Conservation (phyloP, 164 flowering plant species). For the Saururus chinensis region DNA sequence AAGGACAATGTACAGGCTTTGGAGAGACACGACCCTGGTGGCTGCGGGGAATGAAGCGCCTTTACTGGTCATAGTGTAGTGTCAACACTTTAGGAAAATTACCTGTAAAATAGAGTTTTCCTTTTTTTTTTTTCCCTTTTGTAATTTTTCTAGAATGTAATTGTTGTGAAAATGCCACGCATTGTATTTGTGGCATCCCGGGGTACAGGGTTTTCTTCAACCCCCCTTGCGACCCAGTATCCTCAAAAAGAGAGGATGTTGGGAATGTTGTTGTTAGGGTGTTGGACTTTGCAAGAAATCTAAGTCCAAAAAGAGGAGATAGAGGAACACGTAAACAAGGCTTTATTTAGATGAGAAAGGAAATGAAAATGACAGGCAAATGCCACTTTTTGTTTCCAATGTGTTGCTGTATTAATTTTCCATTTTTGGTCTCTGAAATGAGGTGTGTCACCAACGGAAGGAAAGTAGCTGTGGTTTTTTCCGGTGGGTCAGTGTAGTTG, state of each 20-base stretch:
- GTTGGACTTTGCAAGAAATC: slow-evolving; percentile 37
- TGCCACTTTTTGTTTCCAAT: not conserved
- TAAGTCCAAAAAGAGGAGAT: slow-evolving; percentile 30
- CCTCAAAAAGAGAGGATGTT: slow-evolving; percentile 27
- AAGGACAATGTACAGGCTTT: slow-evolving; percentile 84
- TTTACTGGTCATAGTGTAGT: slow-evolving; percentile 16
- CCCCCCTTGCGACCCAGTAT: slow-evolving; percentile 14
- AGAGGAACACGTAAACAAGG: slow-evolving; percentile 2
- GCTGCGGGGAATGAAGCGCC: slow-evolving; percentile 34
- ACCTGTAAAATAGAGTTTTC: slow-evolving; percentile 51
- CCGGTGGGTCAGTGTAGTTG: too few species aligned
- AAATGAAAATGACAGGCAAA: not conserved
- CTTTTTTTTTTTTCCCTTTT: slow-evolving; percentile 8
- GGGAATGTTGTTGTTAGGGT: slow-evolving; percentile 6
- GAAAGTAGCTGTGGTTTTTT: too few species aligned
- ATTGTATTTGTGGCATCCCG: slow-evolving; percentile 11
- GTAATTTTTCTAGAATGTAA: slow-evolving; percentile 20
- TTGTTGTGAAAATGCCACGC: slow-evolving; percentile 3
- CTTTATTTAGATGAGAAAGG: slow-evolving; percentile 2
- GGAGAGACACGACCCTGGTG: slow-evolving; percentile 50
- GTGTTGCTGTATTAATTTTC: too few species aligned
- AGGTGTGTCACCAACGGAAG: not conserved
- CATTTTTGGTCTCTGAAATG: too few species aligned
- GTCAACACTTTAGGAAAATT: slow-evolving; percentile 14
- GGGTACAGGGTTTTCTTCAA: slow-evolving; percentile 17